Evolutionary conservation across 345 rosid genomes (phyloP), one percentile per base, ranked within the genome.

Genomic region (Erysimum cheiranthoides): DNA sequence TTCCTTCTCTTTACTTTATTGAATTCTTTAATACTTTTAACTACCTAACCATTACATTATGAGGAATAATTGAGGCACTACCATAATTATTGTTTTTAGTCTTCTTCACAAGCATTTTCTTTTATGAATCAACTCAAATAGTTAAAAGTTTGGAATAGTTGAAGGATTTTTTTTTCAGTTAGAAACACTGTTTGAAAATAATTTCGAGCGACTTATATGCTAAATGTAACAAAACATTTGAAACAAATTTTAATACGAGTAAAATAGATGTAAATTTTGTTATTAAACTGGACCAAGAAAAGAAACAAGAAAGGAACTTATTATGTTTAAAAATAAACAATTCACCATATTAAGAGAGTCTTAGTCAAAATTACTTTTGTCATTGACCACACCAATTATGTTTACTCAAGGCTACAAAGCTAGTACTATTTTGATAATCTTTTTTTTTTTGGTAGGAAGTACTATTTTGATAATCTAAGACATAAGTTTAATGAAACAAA

Each of bases 51-150:
- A 77, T 45, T 64, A 56, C 52, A 70, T 54, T 56, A 63, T 46
- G 52, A 17, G 7, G 66, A 70, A 70, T 77, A 28, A 77, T 77
- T 70, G 71, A 77, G 61, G 5, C 59, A 77, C 52, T 63, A 61
- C 2, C 52, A 25, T 52, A 52, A 21, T 45, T 76, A 62, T 75
- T 52, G 65, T 53, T 35, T 46, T 46, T 49, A 3, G 53, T 70
- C 56, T 67, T 25, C 13, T 11, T 14, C 28, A 42, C 34, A 25
- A 16, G 2, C 46, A 32, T 66, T 66, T 65, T 54, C 58, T 43
- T n/a, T n/a, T 34, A 14, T 43, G 8, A 47, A 18, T 2, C 32
- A 21, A 51, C 63, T 53, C 30, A 21, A 31, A 14, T 17, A 7
- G 5, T 10, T 10, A n/a, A 42, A 42, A 11, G 3, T 54, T 12